Percentiles rank a stretch among this genome's conserved stretches.
Evolutionary conservation across 192 early-diverging fungal genomes (phyloP).

Genomic region (Globomyces pollinis-pini): DNA sequence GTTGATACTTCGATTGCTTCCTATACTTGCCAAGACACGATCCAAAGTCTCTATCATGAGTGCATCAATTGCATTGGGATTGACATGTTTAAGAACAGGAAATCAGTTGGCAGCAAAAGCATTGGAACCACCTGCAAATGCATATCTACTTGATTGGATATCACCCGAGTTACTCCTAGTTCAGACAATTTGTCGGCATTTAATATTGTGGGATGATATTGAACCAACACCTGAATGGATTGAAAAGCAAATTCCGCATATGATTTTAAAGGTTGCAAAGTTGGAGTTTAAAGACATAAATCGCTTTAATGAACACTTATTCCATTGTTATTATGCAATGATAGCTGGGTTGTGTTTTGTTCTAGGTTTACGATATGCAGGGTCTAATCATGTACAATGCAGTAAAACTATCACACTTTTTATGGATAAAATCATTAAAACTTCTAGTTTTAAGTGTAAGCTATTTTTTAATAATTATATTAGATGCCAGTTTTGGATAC

Average conservation of each 20-base stretch:
- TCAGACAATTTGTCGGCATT: conserved; percentile 53
- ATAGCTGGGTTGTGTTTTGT: conserved; percentile 60
- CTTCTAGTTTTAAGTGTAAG: too few relatives aligned
- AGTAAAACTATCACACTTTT: neutral
- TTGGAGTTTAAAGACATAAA: conserved; percentile 7
- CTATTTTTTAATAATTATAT: too few relatives aligned
- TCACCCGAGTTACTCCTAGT: conserved; percentile 68
- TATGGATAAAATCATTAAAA: too few relatives aligned
- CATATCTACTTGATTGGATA: conserved; percentile 53
- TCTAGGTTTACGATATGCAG: conserved; percentile 64
- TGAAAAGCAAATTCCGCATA: conserved; percentile 49
- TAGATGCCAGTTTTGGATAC: too few relatives aligned
- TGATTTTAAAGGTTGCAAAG: conserved; percentile 22
- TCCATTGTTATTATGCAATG: conserved; percentile 42
- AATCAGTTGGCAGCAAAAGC: conserved; percentile 56
- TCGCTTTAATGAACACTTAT: conserved; percentile 39
- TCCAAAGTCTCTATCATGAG: conserved; percentile 26
- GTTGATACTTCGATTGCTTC: too few relatives aligned
- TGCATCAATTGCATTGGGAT: conserved; percentile 72
- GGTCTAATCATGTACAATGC: conserved; percentile 20
- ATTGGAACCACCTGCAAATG: conserved; percentile 52
- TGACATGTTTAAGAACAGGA: conserved; percentile 78
- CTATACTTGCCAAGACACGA: neutral
- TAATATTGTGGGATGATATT: conserved; percentile 72
- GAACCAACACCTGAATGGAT: conserved; percentile 61